Base-by-base conservation (phyloP, 1,284 basidiomycete genomes). In the Agroathelia rolfsii region DNA sequence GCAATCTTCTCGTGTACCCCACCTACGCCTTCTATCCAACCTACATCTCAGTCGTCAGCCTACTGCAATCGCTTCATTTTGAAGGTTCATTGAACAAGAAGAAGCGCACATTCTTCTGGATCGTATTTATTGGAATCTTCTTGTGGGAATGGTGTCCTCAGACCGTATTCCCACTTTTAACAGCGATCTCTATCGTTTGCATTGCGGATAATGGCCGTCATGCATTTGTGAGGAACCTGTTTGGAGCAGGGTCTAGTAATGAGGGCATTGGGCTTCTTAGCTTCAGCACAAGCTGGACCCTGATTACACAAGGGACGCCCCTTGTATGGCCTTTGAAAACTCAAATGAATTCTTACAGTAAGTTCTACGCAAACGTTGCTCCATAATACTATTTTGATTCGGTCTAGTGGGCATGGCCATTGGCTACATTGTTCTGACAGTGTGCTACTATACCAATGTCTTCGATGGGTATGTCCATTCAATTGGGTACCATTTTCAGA, bases 101-200 rank as follows among this genome's bases (percentile, higher is more conserved):
- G 44, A 64, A 69, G 5, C 51, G 74, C 38, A 62, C 58, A 32
- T 64, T 69, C 43, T 78, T 78, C 58, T 76, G 74, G 70, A 48
- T 56, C 16, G 44, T 68, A 4, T 70, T 72, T 38, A 49, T 65
- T 33, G 62, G 49, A 12, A 66, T 72, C 25, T 71, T 69, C 35
- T 48, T 69, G 7, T 68, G 65, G 65, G 64, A 66, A 40, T 62
- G 61, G 59, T 59, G 64, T 53, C 59, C 64, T 4, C 61, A 64
- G 39, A n/a, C n/a, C n/a, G 41, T 48, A 22, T 51, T 52, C 34
- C 46, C 50, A 17, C 44, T 65, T 4, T 47, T 66, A 21, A 69
- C 66, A 1, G 66, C 67, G 3, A 56, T 71, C 38, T 69, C 67
- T 1, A 50, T 69, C 37, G 56, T 71, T 25, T 71, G 67, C 37